Percentiles rank a stretch among this genome's conserved stretches.
Evolutionary conservation across 495 filamentous ascomycete genomes (phyloP).

Genomic region (Diplogelasinospora grovesii): DNA sequence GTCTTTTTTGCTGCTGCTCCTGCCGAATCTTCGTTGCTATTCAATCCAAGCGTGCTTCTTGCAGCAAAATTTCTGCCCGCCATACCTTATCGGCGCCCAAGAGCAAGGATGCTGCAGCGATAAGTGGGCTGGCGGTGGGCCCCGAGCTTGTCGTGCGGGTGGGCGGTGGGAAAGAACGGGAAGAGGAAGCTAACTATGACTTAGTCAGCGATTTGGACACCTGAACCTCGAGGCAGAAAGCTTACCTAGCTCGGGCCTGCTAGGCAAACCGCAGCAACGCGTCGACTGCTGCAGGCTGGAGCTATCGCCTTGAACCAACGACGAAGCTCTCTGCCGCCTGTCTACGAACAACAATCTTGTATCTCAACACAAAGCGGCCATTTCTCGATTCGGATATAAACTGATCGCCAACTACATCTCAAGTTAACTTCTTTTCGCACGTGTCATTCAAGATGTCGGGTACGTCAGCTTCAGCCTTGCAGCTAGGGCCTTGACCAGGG

Average conservation of each 20-base stretch:
- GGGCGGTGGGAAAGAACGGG: too few species aligned
- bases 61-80: conserved; percentile 31
- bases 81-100: conserved; percentile 22
- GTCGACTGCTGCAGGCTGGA: conserved; percentile 22
- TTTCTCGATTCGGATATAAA: not conserved
- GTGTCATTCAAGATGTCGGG: conserved; percentile 41
- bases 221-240: conserved; percentile 14
- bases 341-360: too few species aligned
- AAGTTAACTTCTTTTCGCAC: conserved; percentile 5
- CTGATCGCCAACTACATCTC: not conserved
- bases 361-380: conserved; percentile 3
- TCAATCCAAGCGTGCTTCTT: conserved; percentile 10
- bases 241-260: conserved; percentile 18
- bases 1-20: conserved; percentile 18
- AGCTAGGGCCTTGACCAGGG: conserved; percentile 6
- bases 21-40: too few species aligned
- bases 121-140: conserved; percentile 17
- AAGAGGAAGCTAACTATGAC: too few species aligned
- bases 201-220: too few species aligned
- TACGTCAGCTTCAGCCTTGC: conserved; percentile 19
- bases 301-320: conserved; percentile 17
- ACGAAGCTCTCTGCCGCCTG: conserved; percentile 27
- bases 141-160: too few species aligned
- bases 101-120: conserved; percentile 15
- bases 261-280: conserved; percentile 38